phyloP scores from a whole-genome alignment of 2,329 filamentous ascomycete species.

The Neonectria neomacrospora region DNA sequence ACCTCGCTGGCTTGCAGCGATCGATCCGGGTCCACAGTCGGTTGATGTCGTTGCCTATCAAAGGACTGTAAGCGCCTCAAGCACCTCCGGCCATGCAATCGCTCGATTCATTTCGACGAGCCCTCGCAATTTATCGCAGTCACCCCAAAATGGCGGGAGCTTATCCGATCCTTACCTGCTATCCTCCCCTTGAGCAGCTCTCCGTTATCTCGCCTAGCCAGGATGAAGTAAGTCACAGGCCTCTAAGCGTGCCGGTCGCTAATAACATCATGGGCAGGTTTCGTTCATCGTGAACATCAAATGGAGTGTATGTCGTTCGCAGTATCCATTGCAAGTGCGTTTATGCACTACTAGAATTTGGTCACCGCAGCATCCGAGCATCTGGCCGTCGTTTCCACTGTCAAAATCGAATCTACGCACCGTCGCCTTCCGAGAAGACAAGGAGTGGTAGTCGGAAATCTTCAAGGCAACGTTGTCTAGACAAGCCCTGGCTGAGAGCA shows the following conservation, averaged over 20 bases:
- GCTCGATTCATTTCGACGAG: not conserved
- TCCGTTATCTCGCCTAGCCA: not conserved
- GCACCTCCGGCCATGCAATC: not conserved
- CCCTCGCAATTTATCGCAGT: too few species aligned
- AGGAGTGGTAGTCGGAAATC: not conserved
- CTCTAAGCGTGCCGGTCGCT: not conserved
- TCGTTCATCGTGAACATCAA: slow-evolving; percentile 8
- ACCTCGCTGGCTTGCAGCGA: not conserved
- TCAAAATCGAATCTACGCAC: not conserved
- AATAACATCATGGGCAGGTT: slow-evolving; percentile 1
- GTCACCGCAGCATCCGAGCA: not conserved
- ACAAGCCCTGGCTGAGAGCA: not conserved
- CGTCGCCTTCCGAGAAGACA: not conserved
- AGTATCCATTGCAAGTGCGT: slow-evolving; percentile 2
- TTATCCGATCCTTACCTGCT: not conserved
- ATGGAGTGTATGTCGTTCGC: not conserved
- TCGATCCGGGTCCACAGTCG: not conserved
- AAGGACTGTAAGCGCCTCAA: not conserved
- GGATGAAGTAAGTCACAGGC: not conserved
- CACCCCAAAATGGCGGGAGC: not conserved
- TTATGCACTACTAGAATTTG: not conserved
- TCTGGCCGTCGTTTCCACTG: not conserved
- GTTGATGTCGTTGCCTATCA: not conserved
- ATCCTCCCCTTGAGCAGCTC: slow-evolving; percentile 7
- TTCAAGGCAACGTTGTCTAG: not conserved